Conservation (phyloP, 371 early-diverging fungal species). For the Quaeritorhiza haematococci region DNA sequence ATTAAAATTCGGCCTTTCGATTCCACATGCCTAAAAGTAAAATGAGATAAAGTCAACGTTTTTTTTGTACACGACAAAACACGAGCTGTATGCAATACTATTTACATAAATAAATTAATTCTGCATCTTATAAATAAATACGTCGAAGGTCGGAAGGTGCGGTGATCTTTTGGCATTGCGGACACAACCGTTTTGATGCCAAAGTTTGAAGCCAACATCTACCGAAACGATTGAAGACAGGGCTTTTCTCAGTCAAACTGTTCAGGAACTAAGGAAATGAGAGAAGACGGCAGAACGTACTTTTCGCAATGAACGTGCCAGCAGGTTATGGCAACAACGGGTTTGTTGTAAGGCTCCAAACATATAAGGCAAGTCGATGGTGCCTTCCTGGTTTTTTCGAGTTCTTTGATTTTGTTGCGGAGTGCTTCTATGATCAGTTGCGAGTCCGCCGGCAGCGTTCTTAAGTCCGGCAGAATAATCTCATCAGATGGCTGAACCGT, state of each 20-base stretch:
- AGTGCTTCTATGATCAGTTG: neutral
- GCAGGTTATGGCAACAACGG: neutral
- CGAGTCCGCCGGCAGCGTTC: too few relatives aligned
- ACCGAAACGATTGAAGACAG: neutral
- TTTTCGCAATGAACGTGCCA: slow-evolving; percentile 85
- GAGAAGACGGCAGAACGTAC: slow-evolving; percentile 20
- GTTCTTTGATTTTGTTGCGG: neutral
- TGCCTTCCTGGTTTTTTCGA: neutral
- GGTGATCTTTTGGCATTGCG: slow-evolving; percentile 86
- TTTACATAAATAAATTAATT: slow-evolving; percentile 2
- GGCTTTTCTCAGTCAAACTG: neutral
- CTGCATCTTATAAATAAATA: slow-evolving; percentile 65
- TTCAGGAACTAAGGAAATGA: neutral
- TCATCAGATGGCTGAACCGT: too few relatives aligned
- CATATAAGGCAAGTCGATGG: neutral
- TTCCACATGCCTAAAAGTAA: too few relatives aligned
- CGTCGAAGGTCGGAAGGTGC: slow-evolving; percentile 76
- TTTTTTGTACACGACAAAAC: too few relatives aligned
- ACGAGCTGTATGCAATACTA: too few relatives aligned
- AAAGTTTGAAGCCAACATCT: slow-evolving; percentile 79
- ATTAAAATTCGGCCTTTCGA: too few relatives aligned
- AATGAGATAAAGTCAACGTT: too few relatives aligned
- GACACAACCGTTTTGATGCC: slow-evolving; percentile 84
- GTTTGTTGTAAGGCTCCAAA: neutral
- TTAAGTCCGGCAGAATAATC: too few relatives aligned